Evolutionary conservation across 2,329 filamentous ascomycete genomes (phyloP), one percentile per base, ranked within the genome.

Genomic region (Xylaria sp.): DNA sequence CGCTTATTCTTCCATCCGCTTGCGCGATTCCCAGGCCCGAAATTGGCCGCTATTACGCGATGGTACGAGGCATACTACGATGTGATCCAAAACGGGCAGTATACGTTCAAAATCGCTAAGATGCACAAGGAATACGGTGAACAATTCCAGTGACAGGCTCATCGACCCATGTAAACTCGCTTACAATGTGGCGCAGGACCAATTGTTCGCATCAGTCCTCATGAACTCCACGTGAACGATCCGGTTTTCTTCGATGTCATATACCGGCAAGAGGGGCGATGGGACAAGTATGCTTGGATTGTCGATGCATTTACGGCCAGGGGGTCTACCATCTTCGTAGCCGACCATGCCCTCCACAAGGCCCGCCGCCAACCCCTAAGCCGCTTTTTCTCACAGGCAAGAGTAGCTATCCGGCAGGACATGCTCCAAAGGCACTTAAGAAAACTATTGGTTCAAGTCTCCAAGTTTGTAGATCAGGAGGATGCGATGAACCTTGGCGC

Each of bases 351-450:
- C 1, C 17, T 68, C 5, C 72, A 74, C 39, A 70, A 71, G 32
- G 61, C 67, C 4, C 64, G 67, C 4, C 72, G 72, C 8, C 56
- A 63, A 19, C 57, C 69, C 2, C 17, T 75, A 11, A 71, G 61
- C 39, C 71, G 68, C 4, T 67, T 71, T 24, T 75, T 74, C 48
- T 73, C 72, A 0, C 69, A 71, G 14, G n/a, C 54, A 7, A 65
- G 50, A 2, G 57, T 74, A 2, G 1, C 7, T 17, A 30, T 3
- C 7, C 50, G 45, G 1, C 51, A 69, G 50, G 69, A 67, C 0
- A 42, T 67, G 24, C 55, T 69, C 9, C 9, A 58, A n/a, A n/a
- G n/a, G n/a, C n/a, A n/a, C n/a, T n/a, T n/a, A n/a, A n/a, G n/a
- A n/a, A n/a, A n/a, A n/a, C n/a, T n/a, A n/a, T n/a, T n/a, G n/a